Evolutionary conservation across 306 rosid genomes (phyloP), one percentile per base, ranked within the genome.

Genomic region (Malus sylvestris): DNA sequence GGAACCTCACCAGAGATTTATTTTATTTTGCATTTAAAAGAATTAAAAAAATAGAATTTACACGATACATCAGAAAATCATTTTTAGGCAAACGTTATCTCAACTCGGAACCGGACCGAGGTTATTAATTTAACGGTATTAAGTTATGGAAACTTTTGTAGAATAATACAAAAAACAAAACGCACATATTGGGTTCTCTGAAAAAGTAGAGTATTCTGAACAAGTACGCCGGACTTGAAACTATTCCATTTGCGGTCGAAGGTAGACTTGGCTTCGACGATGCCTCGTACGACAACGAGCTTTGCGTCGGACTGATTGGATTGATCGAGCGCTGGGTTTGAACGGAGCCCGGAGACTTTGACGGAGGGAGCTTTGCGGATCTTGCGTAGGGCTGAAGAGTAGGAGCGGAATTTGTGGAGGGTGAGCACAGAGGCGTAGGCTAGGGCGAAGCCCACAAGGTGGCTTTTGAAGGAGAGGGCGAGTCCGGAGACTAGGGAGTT

Each of bases 391-490:
- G 97, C 88, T 79, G 90, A 52, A 14, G 92, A 85, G 62, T 74
- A 23, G 72, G 85, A 60, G 27, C 85, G 29, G 83, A 71, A 85
- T 57, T 87, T 87, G 82, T 78, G 77, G 70, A 91, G 44, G 67
- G 95, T 80, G 40, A 92, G 93, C 4, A 81, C 83, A 71, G 97
- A 87, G 64, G 87, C 88, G 84, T 81, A 88, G 55, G 99, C 96
- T 12, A 90, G 62, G 76, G 91, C 85, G 5, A 86, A 60, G 22
- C 98, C 98, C 49, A 92, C 79, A 81, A 88, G 82, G 81, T 96
- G 97, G 45, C 98, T 97, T 81, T 95, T 96, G 53, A 83, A 83
- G 71, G 96, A 95, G 20, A 90, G 75, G 22, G 87, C 94, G 12
- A 95, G 76, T 25, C 86, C 92, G 12, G 96, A 84, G 46, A 92